phyloP scores from a whole-genome alignment of 1,284 basidiomycete genomes.

The Neonothopanus nambi region DNA sequence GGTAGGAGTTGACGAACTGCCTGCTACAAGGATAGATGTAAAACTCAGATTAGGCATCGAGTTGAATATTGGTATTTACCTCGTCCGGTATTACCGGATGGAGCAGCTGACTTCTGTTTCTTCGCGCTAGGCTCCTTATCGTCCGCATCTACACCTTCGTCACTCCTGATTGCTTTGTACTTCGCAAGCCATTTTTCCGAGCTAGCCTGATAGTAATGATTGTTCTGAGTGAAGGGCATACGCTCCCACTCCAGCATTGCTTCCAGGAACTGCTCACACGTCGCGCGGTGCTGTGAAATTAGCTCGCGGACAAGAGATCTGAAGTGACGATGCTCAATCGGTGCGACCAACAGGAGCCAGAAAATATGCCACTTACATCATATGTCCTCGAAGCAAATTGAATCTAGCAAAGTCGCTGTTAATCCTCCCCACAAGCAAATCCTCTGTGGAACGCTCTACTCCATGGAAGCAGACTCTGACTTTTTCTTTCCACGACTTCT shows the following conservation, averaged over 20 bases:
- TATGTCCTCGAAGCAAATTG: not conserved
- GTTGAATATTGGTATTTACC: too few species aligned
- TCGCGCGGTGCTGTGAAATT: not conserved
- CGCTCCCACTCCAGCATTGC: conserved; percentile 33
- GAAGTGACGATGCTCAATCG: not conserved
- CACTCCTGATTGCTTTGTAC: conserved; percentile 29
- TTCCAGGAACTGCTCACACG: conserved; percentile 25
- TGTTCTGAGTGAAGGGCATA: conserved; percentile 41
- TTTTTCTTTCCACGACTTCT: conserved; percentile 31
- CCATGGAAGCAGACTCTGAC: conserved; percentile 30
- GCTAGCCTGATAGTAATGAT: conserved; percentile 32
- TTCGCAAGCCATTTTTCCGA: conserved; percentile 36
- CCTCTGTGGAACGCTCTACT: conserved; percentile 24
- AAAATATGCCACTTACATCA: not conserved
- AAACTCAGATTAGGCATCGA: too few species aligned
- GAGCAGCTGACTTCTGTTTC: too few species aligned
- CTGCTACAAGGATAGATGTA: too few species aligned
- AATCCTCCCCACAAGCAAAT: not conserved
- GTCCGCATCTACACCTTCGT: not conserved
- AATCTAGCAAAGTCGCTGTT: not conserved
- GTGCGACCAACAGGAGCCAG: too few species aligned
- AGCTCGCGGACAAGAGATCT: conserved; percentile 24
- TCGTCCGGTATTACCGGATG: too few species aligned
- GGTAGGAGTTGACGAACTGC: too few species aligned
- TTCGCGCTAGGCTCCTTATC: too few species aligned